phyloP scores from a whole-genome alignment of 306 rosid species.

The Comarum palustre region DNA sequence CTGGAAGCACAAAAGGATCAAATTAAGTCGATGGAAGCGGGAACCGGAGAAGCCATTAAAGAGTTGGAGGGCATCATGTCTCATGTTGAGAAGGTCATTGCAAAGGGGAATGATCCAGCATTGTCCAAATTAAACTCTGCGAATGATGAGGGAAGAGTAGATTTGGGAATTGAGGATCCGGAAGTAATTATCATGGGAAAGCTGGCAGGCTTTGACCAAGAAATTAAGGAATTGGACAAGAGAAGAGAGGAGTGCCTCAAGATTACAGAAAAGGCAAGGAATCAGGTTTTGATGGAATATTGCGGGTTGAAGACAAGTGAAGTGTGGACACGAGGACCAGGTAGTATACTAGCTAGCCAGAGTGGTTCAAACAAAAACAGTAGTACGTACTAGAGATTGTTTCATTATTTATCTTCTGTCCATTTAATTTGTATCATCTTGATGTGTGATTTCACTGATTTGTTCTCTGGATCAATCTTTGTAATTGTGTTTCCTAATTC shows the following conservation, averaged over 20 bases:
- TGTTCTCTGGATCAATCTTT: too few species aligned
- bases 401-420: not conserved
- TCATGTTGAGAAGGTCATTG: not conserved
- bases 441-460: too few species aligned
- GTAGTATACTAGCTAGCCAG: not conserved
- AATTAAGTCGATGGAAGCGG: not conserved
- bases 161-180: not conserved
- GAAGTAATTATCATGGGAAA: not conserved
- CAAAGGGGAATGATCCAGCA: not conserved
- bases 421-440: not conserved
- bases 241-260: not conserved
- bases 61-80: not conserved
- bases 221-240: not conserved
- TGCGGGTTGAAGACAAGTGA: not conserved
- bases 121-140: not conserved
- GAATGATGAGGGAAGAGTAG: not conserved
- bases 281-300: not conserved
- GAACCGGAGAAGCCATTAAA: not conserved
- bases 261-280: not conserved
- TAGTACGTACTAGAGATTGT: not conserved
- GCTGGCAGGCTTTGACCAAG: not conserved
- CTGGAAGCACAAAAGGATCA: not conserved
- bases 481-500: too few species aligned
- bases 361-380: too few species aligned
- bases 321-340: not conserved